Base-by-base conservation (phyloP, 768 basidiomycete genomes). In the Gelatoporia subvermispora region DNA sequence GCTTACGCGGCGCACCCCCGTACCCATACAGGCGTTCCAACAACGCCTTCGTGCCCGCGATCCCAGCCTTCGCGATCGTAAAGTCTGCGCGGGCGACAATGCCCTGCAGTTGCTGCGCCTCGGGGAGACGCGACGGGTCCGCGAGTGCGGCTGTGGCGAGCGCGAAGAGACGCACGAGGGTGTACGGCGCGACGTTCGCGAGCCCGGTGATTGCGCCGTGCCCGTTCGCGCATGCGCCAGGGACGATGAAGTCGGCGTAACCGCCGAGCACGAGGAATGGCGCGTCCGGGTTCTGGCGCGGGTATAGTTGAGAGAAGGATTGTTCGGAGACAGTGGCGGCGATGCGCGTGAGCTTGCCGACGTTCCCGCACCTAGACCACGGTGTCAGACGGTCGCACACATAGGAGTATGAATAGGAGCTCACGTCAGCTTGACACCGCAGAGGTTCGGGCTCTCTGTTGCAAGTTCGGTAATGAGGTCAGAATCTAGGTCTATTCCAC, bases 171-270 rank as follows among this genome's bases (percentile, higher is more conserved):
- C 77, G 78, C 31, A 64, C 70, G 28, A 85, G 67, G 0, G 88
- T 67, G 56, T 79, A 61, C 9, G 89, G 90, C 39, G 86, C 82
- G 48, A 93, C 62, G 62, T 94, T 94, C 8, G 78, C 91, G 17
- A 94, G 81, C 40, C 93, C 93, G 28, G 88, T 92, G 62, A 95
- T 95, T 41, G 89, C 91, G 41, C 93, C 93, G 57, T 93, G 85
- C 2, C 77, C 91, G 52, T 83, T 81, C 24, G 77, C 84, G 60
- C 81, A 82, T 2, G 78, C 64, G 5, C 89, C 79, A 3, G 93
- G 81, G 28, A 85, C 70, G 49, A 95, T 63, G 66, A 92, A 91
- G 70, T 96, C 93, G 51, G 77, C 73, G 65, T 79, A 96, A 8
- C 93, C 93, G 35, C 90, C 91, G 18, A 93, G 72, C 28, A 93